Conservation (phyloP, 2,329 filamentous ascomycete species). For the Epichloe uncinata region DNA sequence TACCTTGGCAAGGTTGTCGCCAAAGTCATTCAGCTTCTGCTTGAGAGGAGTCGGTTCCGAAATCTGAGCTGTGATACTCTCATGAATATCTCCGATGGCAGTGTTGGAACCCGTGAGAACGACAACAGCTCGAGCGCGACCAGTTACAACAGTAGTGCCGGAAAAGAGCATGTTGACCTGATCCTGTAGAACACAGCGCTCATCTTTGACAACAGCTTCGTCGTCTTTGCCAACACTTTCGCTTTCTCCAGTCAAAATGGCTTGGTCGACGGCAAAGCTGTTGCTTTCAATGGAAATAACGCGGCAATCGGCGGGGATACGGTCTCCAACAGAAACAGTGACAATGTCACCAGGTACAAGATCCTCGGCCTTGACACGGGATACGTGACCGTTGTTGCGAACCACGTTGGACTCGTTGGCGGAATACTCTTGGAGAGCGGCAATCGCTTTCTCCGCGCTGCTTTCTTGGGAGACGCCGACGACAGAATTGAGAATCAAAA, state of each 20-base stretch:
- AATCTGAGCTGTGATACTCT: conserved; percentile 96
- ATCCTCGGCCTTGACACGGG: conserved; percentile 87
- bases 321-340: conserved; percentile 76
- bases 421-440: conserved; percentile 95
- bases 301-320: conserved; percentile 89
- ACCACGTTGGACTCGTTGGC: conserved; percentile 94
- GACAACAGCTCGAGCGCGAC: conserved; percentile 82
- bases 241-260: conserved; percentile 92
- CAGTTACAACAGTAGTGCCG: conserved; percentile 91
- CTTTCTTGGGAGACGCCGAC: conserved; percentile 98
- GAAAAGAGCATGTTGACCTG: conserved; percentile 98
- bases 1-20: conserved; percentile 89
- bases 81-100: conserved; percentile 96
- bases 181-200: conserved; percentile 87
- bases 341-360: conserved; percentile 90
- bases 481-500: conserved; percentile 89
- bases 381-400: conserved; percentile 63
- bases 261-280: conserved; percentile 92
- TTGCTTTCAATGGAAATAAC: conserved; percentile 88
- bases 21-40: conserved; percentile 98
- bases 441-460: conserved; percentile 96
- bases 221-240: conserved; percentile 89
- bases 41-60: conserved; percentile 94
- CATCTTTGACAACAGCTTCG: conserved; percentile 52
- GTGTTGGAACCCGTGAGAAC: conserved; percentile 81